Evolutionary conservation across 2,329 filamentous ascomycete species (phyloP).

Genomic region (Trichoderma guizhouense): DNA sequence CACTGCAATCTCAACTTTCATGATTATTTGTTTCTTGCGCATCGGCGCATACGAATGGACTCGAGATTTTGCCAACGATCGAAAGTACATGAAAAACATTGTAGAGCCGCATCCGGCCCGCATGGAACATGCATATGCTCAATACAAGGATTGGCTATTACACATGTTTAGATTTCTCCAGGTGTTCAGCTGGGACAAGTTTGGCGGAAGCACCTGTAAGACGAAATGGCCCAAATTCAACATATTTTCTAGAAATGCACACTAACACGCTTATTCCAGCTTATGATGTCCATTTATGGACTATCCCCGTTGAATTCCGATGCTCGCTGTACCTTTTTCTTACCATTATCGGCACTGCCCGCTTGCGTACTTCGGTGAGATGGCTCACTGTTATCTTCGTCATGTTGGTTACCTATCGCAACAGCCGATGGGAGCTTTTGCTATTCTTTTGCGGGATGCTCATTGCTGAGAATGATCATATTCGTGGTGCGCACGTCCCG

Average conservation of each 20-base stretch:
- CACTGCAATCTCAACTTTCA: slow-evolving; percentile 47
- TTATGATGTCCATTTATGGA: slow-evolving; percentile 61
- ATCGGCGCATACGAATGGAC: slow-evolving; percentile 49
- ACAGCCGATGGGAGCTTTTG: slow-evolving; percentile 52
- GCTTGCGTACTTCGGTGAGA: slow-evolving; percentile 42
- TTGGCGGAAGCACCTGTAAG: slow-evolving; percentile 45
- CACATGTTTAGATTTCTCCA: slow-evolving; percentile 51
- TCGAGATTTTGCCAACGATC: slow-evolving; percentile 43
- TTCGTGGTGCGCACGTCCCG: slow-evolving; percentile 44
- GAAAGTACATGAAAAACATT: slow-evolving; percentile 45
- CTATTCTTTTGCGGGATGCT: slow-evolving; percentile 54
- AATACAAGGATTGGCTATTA: slow-evolving; percentile 45
- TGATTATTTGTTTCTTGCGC: slow-evolving; percentile 43
- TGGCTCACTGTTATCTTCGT: slow-evolving; percentile 41
- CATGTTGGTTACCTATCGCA: slow-evolving; percentile 44
- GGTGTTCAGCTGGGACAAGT: slow-evolving; percentile 49
- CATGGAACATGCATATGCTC: slow-evolving; percentile 36
- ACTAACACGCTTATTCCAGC: slow-evolving; percentile 27
- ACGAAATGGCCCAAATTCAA: background rate
- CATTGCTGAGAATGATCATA: slow-evolving; percentile 53
- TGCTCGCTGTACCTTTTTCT: slow-evolving; percentile 58
- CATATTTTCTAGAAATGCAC: background rate
- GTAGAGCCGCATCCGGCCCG: slow-evolving; percentile 46
- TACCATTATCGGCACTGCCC: slow-evolving; percentile 47
- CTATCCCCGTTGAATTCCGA: slow-evolving; percentile 59